Percentiles rank a stretch among this genome's conserved stretches.
Conservation (phyloP, 768 basidiomycete species). For the Mycena floridula region DNA sequence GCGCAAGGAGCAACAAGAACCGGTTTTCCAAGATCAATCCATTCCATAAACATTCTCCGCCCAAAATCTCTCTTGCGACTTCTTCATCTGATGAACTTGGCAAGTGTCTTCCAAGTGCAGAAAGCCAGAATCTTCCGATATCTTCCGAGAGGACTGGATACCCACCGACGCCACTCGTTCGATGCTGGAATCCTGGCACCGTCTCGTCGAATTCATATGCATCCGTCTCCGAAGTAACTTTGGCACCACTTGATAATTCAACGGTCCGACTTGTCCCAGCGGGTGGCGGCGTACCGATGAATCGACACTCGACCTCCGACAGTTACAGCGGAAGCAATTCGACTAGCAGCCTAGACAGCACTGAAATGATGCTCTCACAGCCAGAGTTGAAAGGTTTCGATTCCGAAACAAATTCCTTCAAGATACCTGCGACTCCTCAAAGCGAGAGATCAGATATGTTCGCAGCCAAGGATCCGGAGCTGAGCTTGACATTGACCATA, state of each 20-base stretch:
- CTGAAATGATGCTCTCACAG: too few species aligned
- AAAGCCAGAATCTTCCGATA: not conserved
- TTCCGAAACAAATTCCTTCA: not conserved
- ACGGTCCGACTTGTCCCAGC: not conserved
- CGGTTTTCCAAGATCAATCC: not conserved
- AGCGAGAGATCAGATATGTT: not conserved
- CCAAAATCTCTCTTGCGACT: too few species aligned
- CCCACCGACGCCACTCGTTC: too few species aligned
- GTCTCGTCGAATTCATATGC: too few species aligned
- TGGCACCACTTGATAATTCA: not conserved
- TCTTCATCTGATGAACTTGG: constrained; percentile 13
- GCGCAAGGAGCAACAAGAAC: constrained; percentile 32
- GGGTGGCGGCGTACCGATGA: not conserved
- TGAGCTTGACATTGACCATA: constrained; percentile 56
- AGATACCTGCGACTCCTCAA: not conserved
- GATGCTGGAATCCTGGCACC: too few species aligned
- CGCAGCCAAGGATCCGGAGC: constrained; percentile 37
- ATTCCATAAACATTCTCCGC: too few species aligned
- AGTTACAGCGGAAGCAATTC: not conserved
- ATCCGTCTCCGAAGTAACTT: not conserved
- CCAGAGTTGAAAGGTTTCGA: too few species aligned
- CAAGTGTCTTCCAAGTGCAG: not conserved
- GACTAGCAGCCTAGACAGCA: not conserved
- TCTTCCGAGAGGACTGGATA: too few species aligned
- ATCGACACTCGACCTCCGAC: not conserved